Evolutionary conservation across 2,329 filamentous ascomycete genomes (phyloP).

Genomic region (Paecilomyces niveus): DNA sequence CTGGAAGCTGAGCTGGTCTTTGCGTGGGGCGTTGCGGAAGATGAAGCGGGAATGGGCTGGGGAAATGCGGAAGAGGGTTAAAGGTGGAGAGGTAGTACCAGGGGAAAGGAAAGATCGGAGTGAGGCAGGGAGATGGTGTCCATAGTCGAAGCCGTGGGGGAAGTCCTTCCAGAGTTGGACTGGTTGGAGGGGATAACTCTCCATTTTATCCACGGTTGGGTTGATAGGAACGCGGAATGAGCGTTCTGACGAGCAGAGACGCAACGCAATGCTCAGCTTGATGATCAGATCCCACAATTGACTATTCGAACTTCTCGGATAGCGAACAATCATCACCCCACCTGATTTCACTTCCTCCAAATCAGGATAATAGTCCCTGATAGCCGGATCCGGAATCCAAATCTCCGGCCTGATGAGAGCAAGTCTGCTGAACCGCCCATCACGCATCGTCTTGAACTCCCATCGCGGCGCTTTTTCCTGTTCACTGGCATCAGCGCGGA

Average conservation of each 20-base stretch:
- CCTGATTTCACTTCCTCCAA: constrained; percentile 43
- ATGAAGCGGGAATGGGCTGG: constrained; percentile 41
- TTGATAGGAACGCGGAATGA: constrained; percentile 48
- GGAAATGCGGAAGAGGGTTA: constrained; percentile 50
- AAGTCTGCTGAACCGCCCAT: constrained; percentile 50
- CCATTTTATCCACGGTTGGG: constrained; percentile 37
- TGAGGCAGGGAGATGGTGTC: constrained; percentile 38
- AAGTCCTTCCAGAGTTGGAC: constrained; percentile 52
- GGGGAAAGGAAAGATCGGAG: constrained; percentile 41
- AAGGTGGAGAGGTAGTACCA: constrained; percentile 27
- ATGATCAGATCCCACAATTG: constrained; percentile 6
- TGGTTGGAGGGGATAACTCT: constrained; percentile 37
- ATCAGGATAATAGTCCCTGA: constrained; percentile 33
- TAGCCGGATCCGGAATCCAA: constrained; percentile 49
- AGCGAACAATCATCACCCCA: constrained; percentile 49
- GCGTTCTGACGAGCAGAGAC: constrained; percentile 27
- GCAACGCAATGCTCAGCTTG: constrained; percentile 21
- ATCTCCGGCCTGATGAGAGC: constrained; percentile 60
- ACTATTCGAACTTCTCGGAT: constrained; percentile 21
- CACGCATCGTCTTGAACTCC: constrained; percentile 36
- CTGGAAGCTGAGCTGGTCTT: constrained; percentile 46
- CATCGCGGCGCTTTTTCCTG: constrained; percentile 39
- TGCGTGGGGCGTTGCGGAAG: constrained; percentile 47
- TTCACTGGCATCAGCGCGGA: constrained; percentile 10
- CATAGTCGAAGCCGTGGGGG: constrained; percentile 36